A percentile compares a stretch with the other conserved stretches of the same genome.
phyloP scores from a whole-genome alignment of 2,329 filamentous ascomycete species.

The Ceratocystiopsis minuta region DNA sequence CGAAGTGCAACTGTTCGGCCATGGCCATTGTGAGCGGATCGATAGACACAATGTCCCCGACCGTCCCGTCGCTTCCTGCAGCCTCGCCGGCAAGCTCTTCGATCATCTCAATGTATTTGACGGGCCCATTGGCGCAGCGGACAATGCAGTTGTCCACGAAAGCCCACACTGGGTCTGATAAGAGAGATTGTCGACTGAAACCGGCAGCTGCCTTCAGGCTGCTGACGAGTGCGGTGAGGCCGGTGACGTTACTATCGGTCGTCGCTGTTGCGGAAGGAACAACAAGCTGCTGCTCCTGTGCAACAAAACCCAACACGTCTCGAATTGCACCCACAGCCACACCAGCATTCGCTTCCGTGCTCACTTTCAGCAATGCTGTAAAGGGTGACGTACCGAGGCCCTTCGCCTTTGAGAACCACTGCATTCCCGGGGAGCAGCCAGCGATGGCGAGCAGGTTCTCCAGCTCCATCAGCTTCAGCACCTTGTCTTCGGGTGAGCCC shows the following conservation, averaged over 20 bases:
- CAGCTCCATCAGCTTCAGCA: conserved; percentile 52
- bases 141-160: conserved; percentile 74
- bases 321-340: conserved; percentile 33
- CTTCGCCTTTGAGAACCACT: conserved; percentile 70
- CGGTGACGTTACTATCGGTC: neutral
- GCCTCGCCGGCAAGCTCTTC: conserved; percentile 28
- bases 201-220: conserved; percentile 16
- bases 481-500: conserved; percentile 27
- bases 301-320: conserved; percentile 40
- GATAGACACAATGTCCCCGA: conserved; percentile 18
- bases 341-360: conserved; percentile 28
- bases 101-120: conserved; percentile 65
- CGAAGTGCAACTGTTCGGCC: conserved; percentile 61
- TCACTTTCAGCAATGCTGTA: conserved; percentile 46
- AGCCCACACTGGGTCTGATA: conserved; percentile 32
- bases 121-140: conserved; percentile 55
- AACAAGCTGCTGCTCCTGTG: conserved; percentile 44
- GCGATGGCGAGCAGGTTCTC: conserved; percentile 70
- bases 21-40: conserved; percentile 54
- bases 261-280: neutral
- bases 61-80: conserved; percentile 11
- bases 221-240: conserved; percentile 28
- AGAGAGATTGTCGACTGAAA: conserved; percentile 17
- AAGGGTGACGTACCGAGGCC: conserved; percentile 50
- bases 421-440: conserved; percentile 63